Base-by-base conservation (phyloP, 202 grass and related monocot genomes). In the Musa balbisiana region DNA sequence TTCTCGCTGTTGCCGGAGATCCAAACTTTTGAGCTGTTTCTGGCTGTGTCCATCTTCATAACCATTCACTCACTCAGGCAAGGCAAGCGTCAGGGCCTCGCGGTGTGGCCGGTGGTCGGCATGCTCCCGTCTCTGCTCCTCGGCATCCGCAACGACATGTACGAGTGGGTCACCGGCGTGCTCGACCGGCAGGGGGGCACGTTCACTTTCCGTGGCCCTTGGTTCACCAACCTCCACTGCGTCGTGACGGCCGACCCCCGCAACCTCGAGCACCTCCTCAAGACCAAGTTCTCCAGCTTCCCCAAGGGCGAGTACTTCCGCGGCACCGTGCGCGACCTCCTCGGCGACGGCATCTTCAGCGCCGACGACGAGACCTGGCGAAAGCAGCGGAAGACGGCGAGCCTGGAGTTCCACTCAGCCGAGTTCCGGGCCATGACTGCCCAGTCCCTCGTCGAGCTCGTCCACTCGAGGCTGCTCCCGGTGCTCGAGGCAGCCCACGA, bases 321-420 rank as follows among this genome's bases (percentile, higher is more conserved):
- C 51, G 80, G 80, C 81, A 93, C 76, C 20, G 83, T 98, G 12
- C 66, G 84, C 0, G 95, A 98, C 76, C 89, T 98, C 74, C 87
- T 98, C 75, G 95, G 95, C 8, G 95, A 98, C 63, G 95, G 95
- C 51, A 98, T 98, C 84, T 98, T 98, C 75, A 86, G 88, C 24
- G 91, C 95, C 60, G 95, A 98, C 72, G 95, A 98, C 76, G 95
- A 94, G 67, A 77, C 73, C 25, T 98, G 95, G 95, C 73, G 88
- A 20, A 51, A 68, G 17, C 95, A 98, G 83, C 87, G 95, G 2
- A 98, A 94, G 87, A 85, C 87, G 1, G 95, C 91, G 2, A 98
- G 95, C 84, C 87, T 98, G 6, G 95, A 98, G 89, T 98, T 98
- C 84, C 95, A 98, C 86, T 94, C 95, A 2, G 83, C 89, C 19